Evolutionary conservation across 352 stramenopile species (phyloP).

Genomic region (Phytophthora pini): DNA sequence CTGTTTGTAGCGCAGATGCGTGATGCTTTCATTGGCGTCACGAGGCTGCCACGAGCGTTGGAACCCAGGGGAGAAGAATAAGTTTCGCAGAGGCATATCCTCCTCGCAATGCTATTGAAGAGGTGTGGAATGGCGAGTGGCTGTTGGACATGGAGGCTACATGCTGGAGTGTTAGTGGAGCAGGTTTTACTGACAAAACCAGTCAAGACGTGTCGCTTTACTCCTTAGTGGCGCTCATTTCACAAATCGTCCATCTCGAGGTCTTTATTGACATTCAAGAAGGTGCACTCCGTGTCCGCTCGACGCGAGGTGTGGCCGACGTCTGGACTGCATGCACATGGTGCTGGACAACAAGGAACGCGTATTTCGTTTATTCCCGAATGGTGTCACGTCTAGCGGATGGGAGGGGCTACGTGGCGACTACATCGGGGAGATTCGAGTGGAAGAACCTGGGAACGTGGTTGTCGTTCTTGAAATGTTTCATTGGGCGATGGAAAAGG

Average conservation of each 20-base stretch:
- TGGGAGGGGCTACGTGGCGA: constrained; percentile 60
- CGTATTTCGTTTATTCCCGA: constrained; percentile 63
- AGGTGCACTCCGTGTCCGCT: constrained; percentile 45
- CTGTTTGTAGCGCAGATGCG: constrained; percentile 71
- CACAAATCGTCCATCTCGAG: constrained; percentile 52
- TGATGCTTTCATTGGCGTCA: constrained; percentile 56
- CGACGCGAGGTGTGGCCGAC: constrained; percentile 34
- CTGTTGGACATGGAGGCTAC: constrained; percentile 54
- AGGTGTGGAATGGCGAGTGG: constrained; percentile 61
- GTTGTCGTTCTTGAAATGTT: constrained; percentile 64
- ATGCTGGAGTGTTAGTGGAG: constrained; percentile 39
- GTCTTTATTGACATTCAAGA: constrained; percentile 49
- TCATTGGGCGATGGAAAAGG: constrained; percentile 40
- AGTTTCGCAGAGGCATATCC: constrained; percentile 14
- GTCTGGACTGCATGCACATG: constrained; percentile 48
- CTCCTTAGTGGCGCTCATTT: constrained; percentile 54
- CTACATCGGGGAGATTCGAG: constrained; percentile 67
- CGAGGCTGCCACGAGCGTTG: constrained; percentile 4
- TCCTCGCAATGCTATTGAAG: constrained; percentile 44
- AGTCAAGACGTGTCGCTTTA: constrained; percentile 44
- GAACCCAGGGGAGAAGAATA: neutral
- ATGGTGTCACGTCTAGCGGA: constrained; percentile 50
- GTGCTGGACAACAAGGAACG: constrained; percentile 68
- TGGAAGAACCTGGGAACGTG: constrained; percentile 47
- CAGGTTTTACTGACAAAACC: neutral